Evolutionary conservation across 2,329 filamentous ascomycete genomes (phyloP).

Genomic region (Hirsutella rhossiliensis): DNA sequence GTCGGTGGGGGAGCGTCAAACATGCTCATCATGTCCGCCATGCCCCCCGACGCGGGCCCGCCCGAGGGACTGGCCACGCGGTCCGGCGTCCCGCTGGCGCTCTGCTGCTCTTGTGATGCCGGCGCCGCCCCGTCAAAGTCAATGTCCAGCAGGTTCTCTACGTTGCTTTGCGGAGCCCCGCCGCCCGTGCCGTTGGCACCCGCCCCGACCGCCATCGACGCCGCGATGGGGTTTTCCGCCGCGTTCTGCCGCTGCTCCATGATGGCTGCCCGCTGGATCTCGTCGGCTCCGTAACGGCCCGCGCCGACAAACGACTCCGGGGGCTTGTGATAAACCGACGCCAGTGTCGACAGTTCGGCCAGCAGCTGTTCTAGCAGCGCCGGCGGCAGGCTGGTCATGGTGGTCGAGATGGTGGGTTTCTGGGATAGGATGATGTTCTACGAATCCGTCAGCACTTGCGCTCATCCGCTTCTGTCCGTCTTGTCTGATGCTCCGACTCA

Average conservation of each 20-base stretch:
- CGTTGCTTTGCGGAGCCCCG: constrained; percentile 54
- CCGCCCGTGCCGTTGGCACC: constrained; percentile 48
- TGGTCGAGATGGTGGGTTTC: constrained; percentile 88
- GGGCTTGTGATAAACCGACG: constrained; percentile 96
- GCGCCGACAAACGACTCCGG: constrained; percentile 97
- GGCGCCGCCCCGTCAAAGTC: constrained; percentile 90
- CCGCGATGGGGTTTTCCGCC: constrained; percentile 87
- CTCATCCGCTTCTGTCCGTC: neutral
- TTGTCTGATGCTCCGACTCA: constrained; percentile 19
- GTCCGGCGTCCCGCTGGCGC: constrained; percentile 50
- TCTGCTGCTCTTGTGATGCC: constrained; percentile 60
- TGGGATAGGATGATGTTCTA: constrained; percentile 79
- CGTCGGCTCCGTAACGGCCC: constrained; percentile 85
- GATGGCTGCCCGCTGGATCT: constrained; percentile 88
- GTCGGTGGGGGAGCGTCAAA: constrained; percentile 54
- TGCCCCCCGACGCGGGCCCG: constrained; percentile 29
- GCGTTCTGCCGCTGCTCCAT: constrained; percentile 91
- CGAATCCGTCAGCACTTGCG: neutral
- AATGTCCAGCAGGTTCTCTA: constrained; percentile 92
- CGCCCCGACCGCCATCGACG: constrained; percentile 61
- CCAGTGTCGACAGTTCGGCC: constrained; percentile 80
- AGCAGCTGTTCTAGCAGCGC: constrained; percentile 83
- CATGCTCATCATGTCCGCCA: constrained; percentile 56
- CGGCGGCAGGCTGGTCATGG: constrained; percentile 79
- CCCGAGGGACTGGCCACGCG: constrained; percentile 51